Conservation (phyloP, 2,329 filamentous ascomycete species). For the Xylaria sp. region DNA sequence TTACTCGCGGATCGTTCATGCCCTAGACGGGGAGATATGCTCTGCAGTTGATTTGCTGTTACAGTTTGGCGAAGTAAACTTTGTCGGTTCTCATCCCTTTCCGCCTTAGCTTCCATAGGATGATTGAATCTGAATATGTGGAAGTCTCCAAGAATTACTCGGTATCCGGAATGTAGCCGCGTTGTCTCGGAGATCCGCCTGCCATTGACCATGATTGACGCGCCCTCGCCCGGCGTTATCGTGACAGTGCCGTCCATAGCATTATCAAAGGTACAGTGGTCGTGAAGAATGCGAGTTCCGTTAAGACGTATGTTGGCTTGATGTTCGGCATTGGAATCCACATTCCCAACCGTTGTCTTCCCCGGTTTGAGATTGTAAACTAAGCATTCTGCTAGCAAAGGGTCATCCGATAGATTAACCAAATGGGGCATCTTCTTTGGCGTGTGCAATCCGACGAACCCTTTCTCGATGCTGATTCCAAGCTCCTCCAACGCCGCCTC, state of each 20-base stretch:
- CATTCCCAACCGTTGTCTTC: conserved; percentile 92
- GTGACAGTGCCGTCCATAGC: conserved; percentile 88
- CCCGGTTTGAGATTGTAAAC: conserved; percentile 99
- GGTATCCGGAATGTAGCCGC: conserved; percentile 88
- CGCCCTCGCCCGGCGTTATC: conserved; percentile 87
- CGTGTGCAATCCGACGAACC: conserved; percentile 92
- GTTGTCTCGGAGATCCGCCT: conserved; percentile 87
- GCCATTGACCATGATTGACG: conserved; percentile 98
- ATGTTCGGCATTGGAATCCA: conserved; percentile 79
- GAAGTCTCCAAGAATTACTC: conserved; percentile 96
- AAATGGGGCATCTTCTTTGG: conserved; percentile 99
- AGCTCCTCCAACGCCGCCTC: conserved; percentile 95
- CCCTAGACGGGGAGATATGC: conserved; percentile 64
- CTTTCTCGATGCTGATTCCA: conserved; percentile 98
- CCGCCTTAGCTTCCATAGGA: conserved; percentile 92
- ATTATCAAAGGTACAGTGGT: conserved; percentile 96
- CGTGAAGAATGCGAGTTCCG: conserved; percentile 88
- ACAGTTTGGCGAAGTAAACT: conserved; percentile 88
- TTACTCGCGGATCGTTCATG: conserved; percentile 87
- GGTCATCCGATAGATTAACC: conserved; percentile 96
- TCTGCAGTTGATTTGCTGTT: conserved; percentile 69
- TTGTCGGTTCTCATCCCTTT: conserved; percentile 86
- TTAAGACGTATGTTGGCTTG: conserved; percentile 92
- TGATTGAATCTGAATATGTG: conserved; percentile 99
- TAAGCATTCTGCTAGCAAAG: conserved; percentile 91